Evolutionary conservation across 495 filamentous ascomycete genomes (phyloP), one percentile per base, ranked within the genome.

Genomic region (Hypoxylon subgilvum): DNA sequence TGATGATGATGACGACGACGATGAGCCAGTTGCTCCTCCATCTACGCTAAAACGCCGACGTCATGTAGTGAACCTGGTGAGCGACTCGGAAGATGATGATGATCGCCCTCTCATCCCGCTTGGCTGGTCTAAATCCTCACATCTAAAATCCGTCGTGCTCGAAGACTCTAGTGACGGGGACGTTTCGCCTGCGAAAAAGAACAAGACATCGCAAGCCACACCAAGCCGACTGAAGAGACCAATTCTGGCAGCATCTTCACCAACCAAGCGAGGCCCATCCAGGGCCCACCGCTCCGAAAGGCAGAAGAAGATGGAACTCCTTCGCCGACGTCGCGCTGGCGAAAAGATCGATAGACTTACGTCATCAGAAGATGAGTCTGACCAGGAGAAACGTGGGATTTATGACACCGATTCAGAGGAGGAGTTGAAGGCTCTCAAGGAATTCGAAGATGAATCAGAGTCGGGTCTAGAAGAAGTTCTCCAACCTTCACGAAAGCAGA

Each of bases 241-340:
- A 32, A 40, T 6, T 38, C 18, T 9, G 19, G 44, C 27, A 49
- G 42, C 32, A 8, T 68, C 53, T 39, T 53, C 63, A 36, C 61
- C 57, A 16, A 50, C 38, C 10, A 66, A 66, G 57, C 43, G 14
- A 14, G 47, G 43, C 44, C 36, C 16, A 12, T 60, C 56, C 13
- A 65, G 50, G n/a, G 57, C 42, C 12, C 62, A 57, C 10, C 66
- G 68, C 28, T 52, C 66, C 5, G 52, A 57, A 14, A 69, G 67
- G 6, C 65, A 70, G 45, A 72, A 71, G 57, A 68, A 65, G n/a
- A 57, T 86, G 21, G 82, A 87, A 56, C 66, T 80, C 4, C 68
- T 88, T 4, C 81, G 78, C 30, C 79, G 83, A 25, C 74, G 79
- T 42, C 79, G 85, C 16, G 82, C 84, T 3, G 86, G 86, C 3